Base-by-base conservation (phyloP, 2,329 filamentous ascomycete species). In the Stachybotrys elegans region DNA sequence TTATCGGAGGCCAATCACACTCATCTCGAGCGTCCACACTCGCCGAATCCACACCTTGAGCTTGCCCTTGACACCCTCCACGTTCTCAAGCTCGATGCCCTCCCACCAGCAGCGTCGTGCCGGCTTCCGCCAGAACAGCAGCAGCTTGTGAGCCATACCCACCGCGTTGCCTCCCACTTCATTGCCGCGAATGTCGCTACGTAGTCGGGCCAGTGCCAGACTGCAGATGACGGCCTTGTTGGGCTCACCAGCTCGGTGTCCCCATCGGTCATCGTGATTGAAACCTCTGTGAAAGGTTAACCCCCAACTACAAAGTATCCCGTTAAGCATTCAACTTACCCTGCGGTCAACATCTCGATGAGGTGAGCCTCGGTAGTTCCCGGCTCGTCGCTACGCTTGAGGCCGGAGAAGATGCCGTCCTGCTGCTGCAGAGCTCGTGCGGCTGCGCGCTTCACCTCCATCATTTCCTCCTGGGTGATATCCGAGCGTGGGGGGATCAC, bases 1-100 rank as follows among this genome's bases (percentile, higher is more conserved):
- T 37, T 29, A 88, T 62, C 88, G 84, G 55, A 94, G 74, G 44
- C 88, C 88, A 64, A 94, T 93, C 43, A 93, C 88, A 62, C 88
- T 93, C 88, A 98, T 98, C 75, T 98, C 93, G 47, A 98, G 76
- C 47, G 93, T 98, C 93, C 93, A 98, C 47, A 98, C 93, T 57
- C 93, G 81, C 60, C 93, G 79, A 63, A 98, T 97, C 93, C 93
- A 98, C 46, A 98, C 90, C 70, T 98, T 98, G 54, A 98, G 76
- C 63, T 84, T 88, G 42, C 91, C 92, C 42, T 95, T 82, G 7
- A 97, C 86, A 13, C 93, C 93, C 41, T 94, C 89, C 12, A 98
- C 87, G 52, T 88, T 77, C 16, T 93, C 81, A 36, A 98, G 75
- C 64, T 97, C 91, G 29, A 98, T 86, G 20, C 93, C 93, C 65